Evolutionary conservation across 257 asterid species (phyloP).

Genomic region (Handroanthus guayacan): DNA sequence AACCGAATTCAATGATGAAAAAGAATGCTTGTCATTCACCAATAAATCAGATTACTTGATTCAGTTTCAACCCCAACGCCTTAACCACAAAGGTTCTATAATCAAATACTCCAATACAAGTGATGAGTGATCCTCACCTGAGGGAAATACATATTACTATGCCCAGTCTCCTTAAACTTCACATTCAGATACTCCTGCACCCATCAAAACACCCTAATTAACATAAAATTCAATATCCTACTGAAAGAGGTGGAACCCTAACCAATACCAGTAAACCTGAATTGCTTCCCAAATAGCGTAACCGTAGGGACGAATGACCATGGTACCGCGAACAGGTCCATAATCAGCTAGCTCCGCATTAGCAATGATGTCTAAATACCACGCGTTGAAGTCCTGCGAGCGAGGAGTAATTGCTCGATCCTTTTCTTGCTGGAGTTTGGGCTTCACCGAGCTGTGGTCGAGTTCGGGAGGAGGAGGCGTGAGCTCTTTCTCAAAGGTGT

Average conservation of each 20-base stretch:
- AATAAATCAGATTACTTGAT: slow-evolving; percentile 21
- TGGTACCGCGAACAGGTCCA: slow-evolving; percentile 99
- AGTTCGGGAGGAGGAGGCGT: slow-evolving; percentile 51
- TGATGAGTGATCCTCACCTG: slow-evolving; percentile 61
- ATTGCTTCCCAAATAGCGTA: slow-evolving; percentile 99
- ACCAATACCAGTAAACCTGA: slow-evolving; percentile 58
- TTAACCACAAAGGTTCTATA: background rate
- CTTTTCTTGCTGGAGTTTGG: slow-evolving; percentile 58
- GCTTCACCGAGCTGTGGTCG: slow-evolving; percentile 52
- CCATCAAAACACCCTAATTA: slow-evolving; percentile 30
- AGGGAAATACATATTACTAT: slow-evolving; percentile 98
- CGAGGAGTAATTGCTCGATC: slow-evolving; percentile 88
- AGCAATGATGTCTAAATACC: slow-evolving; percentile 92
- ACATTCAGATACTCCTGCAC: slow-evolving; percentile 92
- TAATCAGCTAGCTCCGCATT: slow-evolving; percentile 97
- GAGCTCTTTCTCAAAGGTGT: slow-evolving; percentile 64
- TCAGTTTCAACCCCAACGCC: slow-evolving; percentile 19
- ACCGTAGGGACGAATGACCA: slow-evolving; percentile 99
- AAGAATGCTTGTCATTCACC: slow-evolving; percentile 13
- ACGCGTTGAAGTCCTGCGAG: slow-evolving; percentile 94
- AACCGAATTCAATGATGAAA: background rate
- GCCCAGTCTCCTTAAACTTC: slow-evolving; percentile 98
- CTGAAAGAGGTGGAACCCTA: background rate
- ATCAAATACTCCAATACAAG: slow-evolving; percentile 2
- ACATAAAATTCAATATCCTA: background rate